Conservation (phyloP, 2,329 filamentous ascomycete species). For the Monilinia laxa region DNA sequence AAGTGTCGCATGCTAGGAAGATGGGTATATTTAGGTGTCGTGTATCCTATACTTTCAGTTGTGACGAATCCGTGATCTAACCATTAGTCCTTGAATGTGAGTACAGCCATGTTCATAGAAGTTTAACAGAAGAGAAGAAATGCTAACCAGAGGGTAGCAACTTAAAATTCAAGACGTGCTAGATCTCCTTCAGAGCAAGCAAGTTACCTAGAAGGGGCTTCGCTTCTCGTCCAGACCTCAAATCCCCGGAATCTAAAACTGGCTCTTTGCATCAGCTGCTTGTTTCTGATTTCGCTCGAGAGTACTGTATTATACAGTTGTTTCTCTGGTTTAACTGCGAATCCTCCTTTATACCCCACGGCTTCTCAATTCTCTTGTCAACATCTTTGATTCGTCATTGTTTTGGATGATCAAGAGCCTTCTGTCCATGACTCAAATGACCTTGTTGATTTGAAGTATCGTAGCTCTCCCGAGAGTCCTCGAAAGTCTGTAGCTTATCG, state of each 20-base stretch:
- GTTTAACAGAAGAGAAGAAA: neutral
- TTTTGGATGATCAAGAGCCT: neutral
- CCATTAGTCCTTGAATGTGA: neutral
- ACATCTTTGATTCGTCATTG: neutral
- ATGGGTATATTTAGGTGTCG: neutral
- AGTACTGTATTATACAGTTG: neutral
- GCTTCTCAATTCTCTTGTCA: neutral
- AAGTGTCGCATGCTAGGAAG: neutral
- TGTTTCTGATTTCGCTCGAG: neutral
- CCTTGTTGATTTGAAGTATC: neutral
- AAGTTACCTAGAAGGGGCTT: neutral
- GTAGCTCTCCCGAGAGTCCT: neutral
- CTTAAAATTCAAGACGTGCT: neutral
- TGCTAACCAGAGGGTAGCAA: neutral
- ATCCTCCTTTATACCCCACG: neutral
- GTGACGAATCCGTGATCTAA: neutral
- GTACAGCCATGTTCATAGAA: neutral
- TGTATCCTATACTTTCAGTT: neutral
- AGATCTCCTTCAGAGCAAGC: neutral
- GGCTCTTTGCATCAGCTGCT: neutral
- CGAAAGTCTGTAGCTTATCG: neutral
- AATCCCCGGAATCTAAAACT: neutral
- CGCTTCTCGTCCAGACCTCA: neutral
- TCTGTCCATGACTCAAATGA: neutral
- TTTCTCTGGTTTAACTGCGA: neutral